Percentiles rank a stretch among this genome's conserved stretches.
Conservation (phyloP, 2,329 filamentous ascomycete genomes). For the Anthostomella pinea region DNA sequence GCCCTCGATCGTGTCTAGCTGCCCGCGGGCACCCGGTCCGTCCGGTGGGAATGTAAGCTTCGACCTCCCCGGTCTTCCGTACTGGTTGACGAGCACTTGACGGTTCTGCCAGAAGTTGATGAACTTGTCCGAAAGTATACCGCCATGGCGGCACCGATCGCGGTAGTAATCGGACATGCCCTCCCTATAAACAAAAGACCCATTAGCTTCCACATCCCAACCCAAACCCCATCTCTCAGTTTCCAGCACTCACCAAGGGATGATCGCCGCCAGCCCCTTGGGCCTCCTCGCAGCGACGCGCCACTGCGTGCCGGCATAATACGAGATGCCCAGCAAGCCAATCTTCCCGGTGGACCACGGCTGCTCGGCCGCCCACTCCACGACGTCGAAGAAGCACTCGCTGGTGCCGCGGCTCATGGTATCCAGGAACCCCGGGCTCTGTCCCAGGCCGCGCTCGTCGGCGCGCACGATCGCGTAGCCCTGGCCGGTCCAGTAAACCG, state of each 20-base stretch:
- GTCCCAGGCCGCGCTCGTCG: conserved; percentile 47
- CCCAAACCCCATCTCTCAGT: no score
- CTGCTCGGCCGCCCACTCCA: conserved; percentile 49
- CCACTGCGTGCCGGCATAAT: conserved; percentile 49
- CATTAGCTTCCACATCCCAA: not conserved
- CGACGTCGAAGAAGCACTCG: conserved; percentile 47
- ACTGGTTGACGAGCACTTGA: conserved; percentile 66
- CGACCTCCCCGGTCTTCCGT: conserved; percentile 46
- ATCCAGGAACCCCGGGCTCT: conserved; percentile 45
- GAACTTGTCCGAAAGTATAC: conserved; percentile 57
- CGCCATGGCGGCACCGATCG: conserved; percentile 59
- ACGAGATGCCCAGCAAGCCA: conserved; percentile 46
- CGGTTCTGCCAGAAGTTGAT: conserved; percentile 66
- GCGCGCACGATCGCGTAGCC: conserved; percentile 55
- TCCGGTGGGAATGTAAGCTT: conserved; percentile 30
- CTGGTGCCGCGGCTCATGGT: conserved; percentile 48
- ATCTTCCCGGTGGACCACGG: conserved; percentile 48
- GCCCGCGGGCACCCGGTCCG: conserved; percentile 27
- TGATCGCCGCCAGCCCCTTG: conserved; percentile 44
- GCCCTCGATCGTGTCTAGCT: conserved; percentile 55
- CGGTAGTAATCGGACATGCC: conserved; percentile 54
- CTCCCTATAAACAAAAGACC: conserved; percentile 33
- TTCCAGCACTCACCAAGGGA: conserved; percentile 35
- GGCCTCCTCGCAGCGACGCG: conserved; percentile 46
- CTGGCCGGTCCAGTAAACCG: conserved; percentile 52